Percentiles rank a stretch among this genome's conserved stretches.
phyloP scores from a whole-genome alignment of 2,329 filamentous ascomycete species.

The Hypoxylon sp. region DNA sequence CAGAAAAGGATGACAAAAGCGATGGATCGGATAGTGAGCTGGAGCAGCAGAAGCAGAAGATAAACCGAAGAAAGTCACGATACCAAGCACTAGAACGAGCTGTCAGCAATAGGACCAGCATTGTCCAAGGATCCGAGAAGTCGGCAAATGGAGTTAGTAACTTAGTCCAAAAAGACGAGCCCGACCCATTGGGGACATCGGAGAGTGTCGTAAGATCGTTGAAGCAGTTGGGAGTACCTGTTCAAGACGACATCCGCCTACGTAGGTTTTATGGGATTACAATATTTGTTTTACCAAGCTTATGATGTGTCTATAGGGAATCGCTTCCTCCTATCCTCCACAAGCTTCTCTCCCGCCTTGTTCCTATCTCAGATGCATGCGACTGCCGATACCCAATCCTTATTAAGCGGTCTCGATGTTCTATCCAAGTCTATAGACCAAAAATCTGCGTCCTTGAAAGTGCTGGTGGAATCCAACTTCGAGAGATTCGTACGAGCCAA shows the following conservation, averaged over 20 bases:
- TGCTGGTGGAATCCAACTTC: conserved; percentile 96
- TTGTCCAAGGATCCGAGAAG: conserved; percentile 72
- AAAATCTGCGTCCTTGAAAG: conserved; percentile 95
- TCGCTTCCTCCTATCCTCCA: conserved; percentile 93
- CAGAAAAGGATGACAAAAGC: conserved; percentile 71
- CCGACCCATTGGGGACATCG: conserved; percentile 87
- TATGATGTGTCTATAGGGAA: conserved; percentile 73
- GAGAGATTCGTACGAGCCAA: conserved; percentile 98
- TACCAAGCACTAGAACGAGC: conserved; percentile 86
- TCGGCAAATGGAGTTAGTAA: conserved; percentile 73
- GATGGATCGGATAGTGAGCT: conserved; percentile 71
- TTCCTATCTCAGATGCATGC: conserved; percentile 94
- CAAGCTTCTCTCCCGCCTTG: conserved; percentile 89
- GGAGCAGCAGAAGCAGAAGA: conserved; percentile 57
- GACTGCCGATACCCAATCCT: conserved; percentile 80
- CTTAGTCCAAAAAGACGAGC: conserved; percentile 88
- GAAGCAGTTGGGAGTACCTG: conserved; percentile 76
- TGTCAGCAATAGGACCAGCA: conserved; percentile 72
- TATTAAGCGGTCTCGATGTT: conserved; percentile 83
- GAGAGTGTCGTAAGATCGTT: conserved; percentile 87
- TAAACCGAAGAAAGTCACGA: conserved; percentile 73
- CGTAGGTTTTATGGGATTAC: conserved; percentile 59
- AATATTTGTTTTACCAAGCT: no score
- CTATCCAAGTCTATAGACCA: conserved; percentile 94
- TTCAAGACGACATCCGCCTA: conserved; percentile 84